Evolutionary conservation across 225 moss, liverwort and hornwort species (phyloP).

Genomic region (Rhytidiadelphus loreus): DNA sequence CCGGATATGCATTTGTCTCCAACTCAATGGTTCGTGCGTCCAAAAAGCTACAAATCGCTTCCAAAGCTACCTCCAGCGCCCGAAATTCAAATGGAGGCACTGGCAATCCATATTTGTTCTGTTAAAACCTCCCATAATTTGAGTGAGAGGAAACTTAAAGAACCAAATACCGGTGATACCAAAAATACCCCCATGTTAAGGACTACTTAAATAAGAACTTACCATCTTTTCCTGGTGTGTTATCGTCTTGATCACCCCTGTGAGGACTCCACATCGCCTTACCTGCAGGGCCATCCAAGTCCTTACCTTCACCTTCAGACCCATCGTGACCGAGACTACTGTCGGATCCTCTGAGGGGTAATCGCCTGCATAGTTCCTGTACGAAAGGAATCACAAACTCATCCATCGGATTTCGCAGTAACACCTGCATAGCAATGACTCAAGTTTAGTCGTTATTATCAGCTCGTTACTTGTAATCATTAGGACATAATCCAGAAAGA

Average conservation of each 20-base stretch:
- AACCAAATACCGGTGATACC: background rate
- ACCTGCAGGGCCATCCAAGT: constrained; percentile 15
- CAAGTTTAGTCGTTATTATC: background rate
- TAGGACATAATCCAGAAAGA: background rate
- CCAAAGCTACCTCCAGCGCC: constrained; percentile 95
- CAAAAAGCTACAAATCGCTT: constrained; percentile 96
- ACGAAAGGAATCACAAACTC: constrained; percentile 86
- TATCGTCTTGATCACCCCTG: constrained; percentile 51
- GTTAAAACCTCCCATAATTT: background rate
- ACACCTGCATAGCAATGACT: constrained; percentile 51
- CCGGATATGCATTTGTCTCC: constrained; percentile 84
- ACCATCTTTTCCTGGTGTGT: constrained; percentile 57
- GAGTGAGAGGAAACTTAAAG: background rate
- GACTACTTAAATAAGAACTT: background rate
- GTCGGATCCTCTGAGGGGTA: constrained; percentile 45
- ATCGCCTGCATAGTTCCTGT: constrained; percentile 73
- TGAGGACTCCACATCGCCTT: constrained; percentile 56
- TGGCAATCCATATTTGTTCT: constrained; percentile 7
- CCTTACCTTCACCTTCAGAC: constrained; percentile 45
- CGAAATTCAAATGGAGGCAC: constrained; percentile 97
- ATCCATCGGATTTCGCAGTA: constrained; percentile 80
- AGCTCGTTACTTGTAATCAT: background rate
- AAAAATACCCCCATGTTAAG: background rate
- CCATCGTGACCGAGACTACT: constrained; percentile 25
- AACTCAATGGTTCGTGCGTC: constrained; percentile 97